These are phyloP conservation scores for Berkeleyomyces basicola DNA, from an alignment of 2,329 filamentous ascomycete genomes.

Conservation along the genomic window DNA sequence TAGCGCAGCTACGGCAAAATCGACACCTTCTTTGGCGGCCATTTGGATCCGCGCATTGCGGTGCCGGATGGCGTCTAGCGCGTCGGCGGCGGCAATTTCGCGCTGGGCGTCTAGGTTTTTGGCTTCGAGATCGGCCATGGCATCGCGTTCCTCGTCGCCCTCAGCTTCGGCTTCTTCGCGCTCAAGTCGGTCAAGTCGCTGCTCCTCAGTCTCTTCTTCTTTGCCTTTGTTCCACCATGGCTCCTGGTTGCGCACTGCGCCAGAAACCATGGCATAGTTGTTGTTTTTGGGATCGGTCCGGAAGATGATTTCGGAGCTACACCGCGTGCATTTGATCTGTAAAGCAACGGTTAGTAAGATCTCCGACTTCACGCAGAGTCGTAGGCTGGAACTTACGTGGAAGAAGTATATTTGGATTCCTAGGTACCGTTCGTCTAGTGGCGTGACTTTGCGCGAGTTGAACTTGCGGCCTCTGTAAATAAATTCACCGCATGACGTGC, in stretches of 20 bases:
- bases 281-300: conserved; percentile 89
- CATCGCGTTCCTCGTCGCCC: conserved; percentile 58
- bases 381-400: conserved; percentile 29
- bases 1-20: conserved; percentile 36
- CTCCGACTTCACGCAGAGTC: no score
- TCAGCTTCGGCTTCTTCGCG: conserved; percentile 49
- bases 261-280: conserved; percentile 67
- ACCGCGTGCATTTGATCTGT: conserved; percentile 66
- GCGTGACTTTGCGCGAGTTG: conserved; percentile 86
- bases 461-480: conserved; percentile 92
- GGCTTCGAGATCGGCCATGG: conserved; percentile 87
- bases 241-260: conserved; percentile 86
- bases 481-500: conserved; percentile 46
- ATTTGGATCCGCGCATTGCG: conserved; percentile 77
- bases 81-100: conserved; percentile 94
- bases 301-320: conserved; percentile 76
- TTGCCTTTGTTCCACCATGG: conserved; percentile 55
- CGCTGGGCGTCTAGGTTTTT: conserved; percentile 85
- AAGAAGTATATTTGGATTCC: conserved; percentile 77
- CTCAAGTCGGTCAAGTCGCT: conserved; percentile 72
- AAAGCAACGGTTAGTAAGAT: not conserved
- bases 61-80: conserved; percentile 82
- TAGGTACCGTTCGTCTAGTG: conserved; percentile 74
- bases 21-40: conserved; percentile 49
- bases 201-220: conserved; percentile 67